Percentiles rank a stretch among this genome's conserved stretches.
Evolutionary conservation across 2,329 filamentous ascomycete species (phyloP).

Genomic region (Chaetothyriales sp.): DNA sequence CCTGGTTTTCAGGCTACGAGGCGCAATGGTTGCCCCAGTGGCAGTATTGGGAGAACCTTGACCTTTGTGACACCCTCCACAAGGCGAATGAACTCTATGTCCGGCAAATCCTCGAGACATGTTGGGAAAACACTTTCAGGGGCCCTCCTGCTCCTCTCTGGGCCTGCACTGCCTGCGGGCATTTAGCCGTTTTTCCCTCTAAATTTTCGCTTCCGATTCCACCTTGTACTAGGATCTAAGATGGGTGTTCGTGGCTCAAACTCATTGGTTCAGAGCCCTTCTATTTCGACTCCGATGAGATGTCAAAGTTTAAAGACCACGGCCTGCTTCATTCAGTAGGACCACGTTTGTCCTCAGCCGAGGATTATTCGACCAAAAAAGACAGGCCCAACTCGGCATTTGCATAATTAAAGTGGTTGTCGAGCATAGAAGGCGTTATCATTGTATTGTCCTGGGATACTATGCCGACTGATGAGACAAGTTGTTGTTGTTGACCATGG

Average conservation of each 20-base stretch:
- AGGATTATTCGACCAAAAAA: neutral
- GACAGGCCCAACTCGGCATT: neutral
- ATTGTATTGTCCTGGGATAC: neutral
- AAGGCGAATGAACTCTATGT: neutral
- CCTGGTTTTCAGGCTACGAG: neutral
- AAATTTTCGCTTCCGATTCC: neutral
- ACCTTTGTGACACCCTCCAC: neutral
- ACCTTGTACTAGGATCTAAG: neutral
- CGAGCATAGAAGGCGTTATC: neutral
- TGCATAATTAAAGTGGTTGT: neutral
- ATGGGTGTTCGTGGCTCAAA: neutral
- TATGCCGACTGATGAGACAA: neutral
- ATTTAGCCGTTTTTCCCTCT: neutral
- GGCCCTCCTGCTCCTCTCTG: neutral
- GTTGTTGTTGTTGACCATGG: neutral
- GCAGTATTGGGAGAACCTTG: neutral
- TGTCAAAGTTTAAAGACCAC: neutral
- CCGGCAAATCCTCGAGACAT: neutral
- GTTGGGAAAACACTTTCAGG: neutral
- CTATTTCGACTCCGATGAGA: neutral
- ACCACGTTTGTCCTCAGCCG: neutral
- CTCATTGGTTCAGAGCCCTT: neutral
- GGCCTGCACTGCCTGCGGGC: neutral
- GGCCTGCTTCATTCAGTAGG: neutral
- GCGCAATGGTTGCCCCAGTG: neutral